These are phyloP conservation scores for Cytospora piceicola DNA, from an alignment of 2,329 filamentous ascomycete species.

Conservation along the genomic window DNA sequence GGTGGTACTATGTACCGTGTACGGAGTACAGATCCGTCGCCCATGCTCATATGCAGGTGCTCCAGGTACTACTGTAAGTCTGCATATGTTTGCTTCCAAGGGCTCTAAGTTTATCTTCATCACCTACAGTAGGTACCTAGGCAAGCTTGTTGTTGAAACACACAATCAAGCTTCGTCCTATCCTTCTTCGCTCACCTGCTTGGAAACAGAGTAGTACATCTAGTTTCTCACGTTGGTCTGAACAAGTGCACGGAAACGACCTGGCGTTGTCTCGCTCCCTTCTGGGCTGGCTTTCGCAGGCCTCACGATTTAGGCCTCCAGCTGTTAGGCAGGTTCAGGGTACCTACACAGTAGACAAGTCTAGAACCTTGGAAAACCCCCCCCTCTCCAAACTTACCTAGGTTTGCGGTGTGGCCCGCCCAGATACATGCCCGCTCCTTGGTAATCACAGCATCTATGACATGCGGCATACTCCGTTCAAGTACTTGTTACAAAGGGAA, in stretches of 20 bases:
- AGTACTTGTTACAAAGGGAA: neutral
- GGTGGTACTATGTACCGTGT: neutral
- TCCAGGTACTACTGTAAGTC: neutral
- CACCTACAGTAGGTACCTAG: too few species aligned
- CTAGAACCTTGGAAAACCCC: slow-evolving; percentile 1
- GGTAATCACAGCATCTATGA: neutral
- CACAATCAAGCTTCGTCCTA: neutral
- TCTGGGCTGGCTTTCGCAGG: neutral
- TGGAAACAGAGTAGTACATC: neutral
- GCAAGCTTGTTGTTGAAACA: too few species aligned
- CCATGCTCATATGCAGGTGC: neutral
- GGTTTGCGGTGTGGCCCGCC: neutral
- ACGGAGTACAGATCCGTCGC: neutral
- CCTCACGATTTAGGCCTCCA: neutral
- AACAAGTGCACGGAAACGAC: neutral
- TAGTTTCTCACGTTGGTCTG: neutral
- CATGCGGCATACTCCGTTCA: neutral
- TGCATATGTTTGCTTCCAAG: neutral
- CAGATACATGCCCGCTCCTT: neutral
- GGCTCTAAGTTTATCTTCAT: too few species aligned
- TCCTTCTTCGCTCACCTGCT: neutral
- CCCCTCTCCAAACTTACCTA: neutral
- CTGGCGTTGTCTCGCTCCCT: neutral
- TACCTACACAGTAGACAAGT: neutral
- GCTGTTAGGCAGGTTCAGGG: neutral